Base-by-base conservation (phyloP, 1,139 yeast species). In the Blastobotrys petasosporus region DNA sequence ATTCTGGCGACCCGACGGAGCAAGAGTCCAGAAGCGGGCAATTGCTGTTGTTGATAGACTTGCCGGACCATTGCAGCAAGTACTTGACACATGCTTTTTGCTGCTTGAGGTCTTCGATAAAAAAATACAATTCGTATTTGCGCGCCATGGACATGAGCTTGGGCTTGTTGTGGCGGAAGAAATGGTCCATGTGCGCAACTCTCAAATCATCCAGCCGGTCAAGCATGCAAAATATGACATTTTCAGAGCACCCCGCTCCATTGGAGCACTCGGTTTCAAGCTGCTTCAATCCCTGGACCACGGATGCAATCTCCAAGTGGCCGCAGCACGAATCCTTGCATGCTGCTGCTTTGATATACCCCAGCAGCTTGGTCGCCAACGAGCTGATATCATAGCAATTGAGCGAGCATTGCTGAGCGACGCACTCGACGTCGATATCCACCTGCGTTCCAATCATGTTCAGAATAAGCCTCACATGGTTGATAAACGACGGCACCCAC, bases 401-500 rank as follows among this genome's bases (percentile, higher is more conserved):
- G 44, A 50, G 45, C 4, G 50, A 47, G 34, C 59, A 55, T 43
- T 55, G 60, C 49, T 57, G 58, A 6, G 54, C 42, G 7, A 56
- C 42, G 42, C 54, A 57, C 31, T 58, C 61, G 30, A 47, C 46
- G 46, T 57, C 61, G 29, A 55, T 36, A 17, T 49, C 45, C 11
- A 45, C 42, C 13, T 43, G 37, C 17, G 42, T 48, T 38, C 31
- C 47, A 39, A 49, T 41, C 42, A 46, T 42, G 35, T 48, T 40
- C 31, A 52, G 44, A 25, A 49, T 43, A n/a, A 36, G 35, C 20
- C 44, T 37, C 11, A 50, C 49, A 39, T 54, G 56, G 31, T 48
- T 49, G 28, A 57, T 45, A 35, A 56, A 43, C 32, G 48, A 43
- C n/a, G 60, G 60, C 28, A 57, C 44, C 61, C 61, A 57, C 37